Conservation (phyloP, 441 rosid species). For the Erodium trifolium region DNA sequence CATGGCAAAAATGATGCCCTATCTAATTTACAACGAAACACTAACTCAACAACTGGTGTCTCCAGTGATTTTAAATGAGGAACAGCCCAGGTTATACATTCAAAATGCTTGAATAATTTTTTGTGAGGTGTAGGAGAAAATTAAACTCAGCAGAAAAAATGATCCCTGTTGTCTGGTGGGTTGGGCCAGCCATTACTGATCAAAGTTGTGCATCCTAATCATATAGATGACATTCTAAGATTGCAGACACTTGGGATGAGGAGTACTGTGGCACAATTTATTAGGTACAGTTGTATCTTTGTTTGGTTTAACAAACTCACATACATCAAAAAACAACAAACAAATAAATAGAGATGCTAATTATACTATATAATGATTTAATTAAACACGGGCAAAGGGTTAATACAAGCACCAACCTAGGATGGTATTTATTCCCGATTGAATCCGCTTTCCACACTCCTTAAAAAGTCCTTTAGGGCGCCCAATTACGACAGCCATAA, state of each 20-base stretch:
- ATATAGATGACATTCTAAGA: no score
- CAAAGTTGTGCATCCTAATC: no score
- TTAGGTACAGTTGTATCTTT: not conserved
- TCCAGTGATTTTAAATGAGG: not conserved
- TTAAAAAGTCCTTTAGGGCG: slow-evolving; percentile 92
- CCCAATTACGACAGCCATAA: slow-evolving; percentile 71
- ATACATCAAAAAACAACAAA: not conserved
- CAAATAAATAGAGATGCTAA: not conserved
- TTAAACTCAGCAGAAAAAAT: no score
- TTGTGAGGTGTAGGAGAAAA: not conserved
- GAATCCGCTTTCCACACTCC: slow-evolving; percentile 82
- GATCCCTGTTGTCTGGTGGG: no score
- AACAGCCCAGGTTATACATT: not conserved
- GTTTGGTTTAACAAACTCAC: not conserved
- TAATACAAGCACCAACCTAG: slow-evolving; percentile 41
- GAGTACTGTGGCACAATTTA: no score
- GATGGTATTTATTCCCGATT: slow-evolving; percentile 68
- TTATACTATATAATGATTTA: not conserved
- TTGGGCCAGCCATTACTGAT: no score
- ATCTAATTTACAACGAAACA: not conserved
- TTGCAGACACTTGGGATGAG: no score
- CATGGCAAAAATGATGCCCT: not conserved
- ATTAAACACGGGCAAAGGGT: not conserved
- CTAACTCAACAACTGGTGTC: not conserved
- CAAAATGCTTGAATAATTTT: not conserved